Evolutionary conservation across 208 protist genomes (phyloP), one percentile per base, ranked within the genome.

Genomic region (Leishmania gerbilli): DNA sequence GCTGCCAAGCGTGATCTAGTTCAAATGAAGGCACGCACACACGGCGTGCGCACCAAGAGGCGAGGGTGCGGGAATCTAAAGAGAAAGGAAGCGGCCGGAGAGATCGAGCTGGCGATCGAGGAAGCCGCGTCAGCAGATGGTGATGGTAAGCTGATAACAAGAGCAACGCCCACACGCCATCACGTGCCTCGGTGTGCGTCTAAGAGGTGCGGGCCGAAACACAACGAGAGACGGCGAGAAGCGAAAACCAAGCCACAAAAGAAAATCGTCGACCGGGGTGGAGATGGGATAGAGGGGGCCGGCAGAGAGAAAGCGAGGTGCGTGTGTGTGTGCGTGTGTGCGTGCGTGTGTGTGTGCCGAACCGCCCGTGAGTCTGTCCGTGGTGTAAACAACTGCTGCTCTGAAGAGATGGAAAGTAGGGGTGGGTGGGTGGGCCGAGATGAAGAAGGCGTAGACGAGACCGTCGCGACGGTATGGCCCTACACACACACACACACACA

Each of bases 11-110:
- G 31, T 40, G 31, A 40, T 40, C 62, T 27, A 64, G 58, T 31
- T 15, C 0, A 17, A 68, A 6, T 11, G 11, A 68, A 21, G 31
- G 62, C 62, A 7, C 62, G 13, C 31, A 68, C 13, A 2, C 31
- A 40, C 62, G 31, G 3, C 24, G 24, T 62, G 27, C 56, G 27
- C 56, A 62, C 51, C 15, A 55, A 6, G 51, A 17, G 15, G 51
- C 15, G 51, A 55, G 51, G 17, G 51, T 21, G 9, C 19, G 71
- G 67, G 27, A 47, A 72, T 53, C 47, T 24, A 53, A 81, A 81
- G 76, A 81, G 62, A 81, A 55, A 21, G 56, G 56, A 62, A 62
- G 56, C 24, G 56, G 27, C 56, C 72, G 37, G 31, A 62, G 53
- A 49, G 62, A 40, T 8, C 15, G 62, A 31, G 62, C 1, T 19